Conservation (phyloP, 2,329 filamentous ascomycete species). For the Truncatella angustata region DNA sequence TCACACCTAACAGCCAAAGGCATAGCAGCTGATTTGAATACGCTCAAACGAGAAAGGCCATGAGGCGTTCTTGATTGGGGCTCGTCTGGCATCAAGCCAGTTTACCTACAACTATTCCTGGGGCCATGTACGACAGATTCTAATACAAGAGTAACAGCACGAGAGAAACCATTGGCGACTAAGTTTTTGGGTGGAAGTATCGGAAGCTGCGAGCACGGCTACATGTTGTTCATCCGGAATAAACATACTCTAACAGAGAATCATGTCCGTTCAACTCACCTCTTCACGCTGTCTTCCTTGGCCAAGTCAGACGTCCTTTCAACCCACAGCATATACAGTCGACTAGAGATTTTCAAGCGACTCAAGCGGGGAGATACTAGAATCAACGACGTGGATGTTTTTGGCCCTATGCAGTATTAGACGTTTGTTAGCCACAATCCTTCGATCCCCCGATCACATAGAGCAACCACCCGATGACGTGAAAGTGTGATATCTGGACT, state of each 20-base stretch:
- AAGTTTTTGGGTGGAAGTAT: too few species aligned
- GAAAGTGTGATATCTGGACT: constrained; percentile 38
- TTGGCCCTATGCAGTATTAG: constrained; percentile 16
- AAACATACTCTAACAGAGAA: too few species aligned
- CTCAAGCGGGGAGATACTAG: constrained; percentile 18
- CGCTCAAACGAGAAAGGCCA: background rate
- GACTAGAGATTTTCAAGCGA: constrained; percentile 14
- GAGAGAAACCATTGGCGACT: too few species aligned
- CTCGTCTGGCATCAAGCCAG: too few species aligned
- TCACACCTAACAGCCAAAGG: constrained; percentile 58
- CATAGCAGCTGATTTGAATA: constrained; percentile 43
- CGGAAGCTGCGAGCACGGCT: too few species aligned
- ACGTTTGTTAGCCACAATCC: constrained; percentile 16
- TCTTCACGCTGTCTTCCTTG: constrained; percentile 3
- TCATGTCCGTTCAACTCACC: background rate
- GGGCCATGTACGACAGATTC: too few species aligned
- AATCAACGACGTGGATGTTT: constrained; percentile 18
- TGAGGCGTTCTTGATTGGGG: too few species aligned
- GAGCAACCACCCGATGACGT: constrained; percentile 46
- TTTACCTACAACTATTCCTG: too few species aligned
- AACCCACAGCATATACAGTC: constrained; percentile 7
- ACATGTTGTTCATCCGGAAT: too few species aligned
- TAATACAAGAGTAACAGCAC: too few species aligned
- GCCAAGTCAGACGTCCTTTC: constrained; percentile 3
- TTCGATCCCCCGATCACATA: constrained; percentile 15